Evolutionary conservation across 2,329 filamentous ascomycete species (phyloP).

Genomic region (Cladorrhinum sp.): DNA sequence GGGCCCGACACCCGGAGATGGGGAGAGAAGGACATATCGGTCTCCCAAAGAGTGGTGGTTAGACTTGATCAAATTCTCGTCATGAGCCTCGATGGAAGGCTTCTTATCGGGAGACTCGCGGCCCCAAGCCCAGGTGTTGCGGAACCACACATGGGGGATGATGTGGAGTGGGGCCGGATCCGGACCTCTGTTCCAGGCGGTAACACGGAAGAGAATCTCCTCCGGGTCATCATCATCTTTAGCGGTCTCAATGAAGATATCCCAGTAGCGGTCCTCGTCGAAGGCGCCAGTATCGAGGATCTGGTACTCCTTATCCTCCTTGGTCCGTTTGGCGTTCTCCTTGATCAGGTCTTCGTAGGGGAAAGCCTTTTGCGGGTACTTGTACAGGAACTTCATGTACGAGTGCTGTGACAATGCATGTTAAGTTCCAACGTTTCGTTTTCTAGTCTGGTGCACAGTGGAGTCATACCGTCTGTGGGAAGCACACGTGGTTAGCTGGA

Average conservation of each 20-base stretch:
- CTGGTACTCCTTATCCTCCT: constrained; percentile 83
- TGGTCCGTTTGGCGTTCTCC: constrained; percentile 75
- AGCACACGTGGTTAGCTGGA: constrained; percentile 28
- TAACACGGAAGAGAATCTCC: constrained; percentile 88
- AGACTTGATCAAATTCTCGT: constrained; percentile 69
- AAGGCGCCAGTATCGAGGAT: constrained; percentile 86
- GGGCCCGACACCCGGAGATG: constrained; percentile 79
- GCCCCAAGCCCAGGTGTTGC: constrained; percentile 97
- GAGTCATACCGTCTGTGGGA: constrained; percentile 44
- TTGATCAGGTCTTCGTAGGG: constrained; percentile 85
- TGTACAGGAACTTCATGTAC: constrained; percentile 99
- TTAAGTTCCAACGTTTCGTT: constrained; percentile 18
- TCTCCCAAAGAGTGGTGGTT: constrained; percentile 78
- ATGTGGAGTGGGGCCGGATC: constrained; percentile 91
- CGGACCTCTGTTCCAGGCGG: constrained; percentile 91
- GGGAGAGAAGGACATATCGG: constrained; percentile 79
- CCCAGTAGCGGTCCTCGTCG: constrained; percentile 89
- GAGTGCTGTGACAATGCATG: constrained; percentile 63
- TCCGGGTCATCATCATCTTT: constrained; percentile 92
- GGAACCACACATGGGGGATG: constrained; percentile 92
- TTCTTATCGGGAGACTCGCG: constrained; percentile 72
- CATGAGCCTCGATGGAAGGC: constrained; percentile 68
- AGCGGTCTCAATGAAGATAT: constrained; percentile 93
- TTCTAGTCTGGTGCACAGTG: background rate
- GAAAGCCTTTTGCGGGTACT: constrained; percentile 88